Percentiles rank a stretch among this genome's conserved stretches.
Conservation (phyloP, 805 yeast genomes). For the Saccharomycopsis capsularis region DNA sequence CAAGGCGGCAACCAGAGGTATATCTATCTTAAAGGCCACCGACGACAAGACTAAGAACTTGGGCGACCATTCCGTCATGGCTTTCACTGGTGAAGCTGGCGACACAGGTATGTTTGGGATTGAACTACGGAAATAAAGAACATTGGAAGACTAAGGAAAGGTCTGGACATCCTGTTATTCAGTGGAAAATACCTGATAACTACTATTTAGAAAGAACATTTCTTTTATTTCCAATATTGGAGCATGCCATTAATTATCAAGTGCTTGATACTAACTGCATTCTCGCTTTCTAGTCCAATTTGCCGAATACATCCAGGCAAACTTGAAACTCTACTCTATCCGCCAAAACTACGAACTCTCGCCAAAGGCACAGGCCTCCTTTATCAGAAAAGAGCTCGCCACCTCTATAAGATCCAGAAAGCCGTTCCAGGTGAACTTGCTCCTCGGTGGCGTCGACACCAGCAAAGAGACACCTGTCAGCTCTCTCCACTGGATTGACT, state of each 20-base stretch:
- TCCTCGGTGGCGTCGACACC: slow-evolving; percentile 76
- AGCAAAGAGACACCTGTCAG: slow-evolving; percentile 44
- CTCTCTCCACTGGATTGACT: slow-evolving; percentile 81
- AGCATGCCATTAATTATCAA: no score
- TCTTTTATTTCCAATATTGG: no score
- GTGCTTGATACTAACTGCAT: background rate
- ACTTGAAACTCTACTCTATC: slow-evolving; percentile 79
- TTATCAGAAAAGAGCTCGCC: slow-evolving; percentile 83
- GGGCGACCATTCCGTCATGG: slow-evolving; percentile 72
- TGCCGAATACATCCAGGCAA: slow-evolving; percentile 91
- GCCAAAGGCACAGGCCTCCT: slow-evolving; percentile 82
- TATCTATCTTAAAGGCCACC: slow-evolving; percentile 65
- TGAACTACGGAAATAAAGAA: no score
- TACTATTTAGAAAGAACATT: no score
- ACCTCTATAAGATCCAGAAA: slow-evolving; percentile 84
- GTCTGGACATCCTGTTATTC: no score
- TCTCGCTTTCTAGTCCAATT: slow-evolving; percentile 76
- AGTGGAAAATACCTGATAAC: no score
- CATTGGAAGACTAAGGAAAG: no score
- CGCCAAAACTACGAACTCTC: slow-evolving; percentile 77
- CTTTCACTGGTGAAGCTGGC: slow-evolving; percentile 93
- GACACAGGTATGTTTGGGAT: slow-evolving; percentile 51
- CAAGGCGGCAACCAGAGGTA: slow-evolving; percentile 87
- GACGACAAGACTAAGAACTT: slow-evolving; percentile 77
- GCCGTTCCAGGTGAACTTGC: slow-evolving; percentile 91